Conservation (phyloP, 164 flowering plant genomes). For the Santalum album region DNA sequence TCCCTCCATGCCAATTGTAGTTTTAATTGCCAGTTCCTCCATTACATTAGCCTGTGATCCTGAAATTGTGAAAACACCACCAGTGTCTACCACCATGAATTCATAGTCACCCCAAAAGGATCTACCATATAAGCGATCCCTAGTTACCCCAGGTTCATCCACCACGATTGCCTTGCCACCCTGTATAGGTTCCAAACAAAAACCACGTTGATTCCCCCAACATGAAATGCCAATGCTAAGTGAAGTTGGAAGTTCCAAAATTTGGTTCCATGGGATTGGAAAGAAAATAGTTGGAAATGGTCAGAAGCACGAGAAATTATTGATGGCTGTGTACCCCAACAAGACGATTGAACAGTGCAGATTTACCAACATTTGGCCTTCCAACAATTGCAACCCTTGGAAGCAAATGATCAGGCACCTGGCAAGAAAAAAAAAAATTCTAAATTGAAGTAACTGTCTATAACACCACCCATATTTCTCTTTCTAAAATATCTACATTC, state of each 20-base stretch:
- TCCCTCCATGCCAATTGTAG: slow-evolving; percentile 93
- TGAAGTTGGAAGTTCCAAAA: neutral
- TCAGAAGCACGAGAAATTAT: too few relatives aligned
- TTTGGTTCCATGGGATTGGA: neutral
- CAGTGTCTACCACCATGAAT: slow-evolving; percentile 94
- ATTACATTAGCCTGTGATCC: slow-evolving; percentile 59
- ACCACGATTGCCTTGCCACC: slow-evolving; percentile 91
- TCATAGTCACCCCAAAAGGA: slow-evolving; percentile 88
- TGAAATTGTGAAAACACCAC: slow-evolving; percentile 81
- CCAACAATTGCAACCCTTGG: slow-evolving; percentile 89
- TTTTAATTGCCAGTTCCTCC: slow-evolving; percentile 77
- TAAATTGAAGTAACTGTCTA: neutral
- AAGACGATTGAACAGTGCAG: slow-evolving; percentile 92
- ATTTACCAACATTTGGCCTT: slow-evolving; percentile 99
- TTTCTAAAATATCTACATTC: neutral
- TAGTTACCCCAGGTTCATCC: slow-evolving; percentile 98
- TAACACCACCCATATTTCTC: neutral
- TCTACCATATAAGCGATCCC: slow-evolving; percentile 96
- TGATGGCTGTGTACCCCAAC: slow-evolving; percentile 64
- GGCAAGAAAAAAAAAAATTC: slow-evolving; percentile 17
- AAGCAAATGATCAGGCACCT: slow-evolving; percentile 90
- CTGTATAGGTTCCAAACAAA: slow-evolving; percentile 25
- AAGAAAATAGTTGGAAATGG: neutral
- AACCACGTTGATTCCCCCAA: neutral
- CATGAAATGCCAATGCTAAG: neutral